phyloP scores from a whole-genome alignment of 2,329 filamentous ascomycete genomes.

The Bipolaris oryzae region DNA sequence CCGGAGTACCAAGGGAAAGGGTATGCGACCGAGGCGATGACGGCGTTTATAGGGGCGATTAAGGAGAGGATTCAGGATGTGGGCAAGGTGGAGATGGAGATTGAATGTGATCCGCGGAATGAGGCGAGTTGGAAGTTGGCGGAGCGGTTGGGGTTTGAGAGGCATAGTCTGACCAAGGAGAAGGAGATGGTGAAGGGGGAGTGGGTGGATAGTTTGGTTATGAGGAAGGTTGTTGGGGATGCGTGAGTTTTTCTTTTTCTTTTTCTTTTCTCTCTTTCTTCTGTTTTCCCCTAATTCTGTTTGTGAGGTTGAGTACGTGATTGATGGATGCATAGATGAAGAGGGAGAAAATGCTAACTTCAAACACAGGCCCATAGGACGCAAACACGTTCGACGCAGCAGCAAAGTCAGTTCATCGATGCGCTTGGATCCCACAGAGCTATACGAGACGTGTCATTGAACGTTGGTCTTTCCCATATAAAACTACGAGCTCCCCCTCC shows the following conservation, averaged over 20 bases:
- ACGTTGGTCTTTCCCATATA: too few species aligned
- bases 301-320: not conserved
- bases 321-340: not conserved
- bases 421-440: conserved; percentile 6
- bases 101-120: conserved; percentile 47
- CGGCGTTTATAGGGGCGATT: conserved; percentile 31
- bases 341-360: not conserved
- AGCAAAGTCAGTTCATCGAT: conserved; percentile 12
- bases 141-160: conserved; percentile 38
- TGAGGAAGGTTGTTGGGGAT: conserved; percentile 27
- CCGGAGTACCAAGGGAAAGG: conserved; percentile 33
- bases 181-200: conserved; percentile 42
- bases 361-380: not conserved
- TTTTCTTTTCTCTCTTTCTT: not conserved
- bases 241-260: conserved; percentile 9
- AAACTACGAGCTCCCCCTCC: too few species aligned
- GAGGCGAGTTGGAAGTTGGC: conserved; percentile 37
- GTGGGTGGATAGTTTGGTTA: conserved; percentile 41
- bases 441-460: conserved; percentile 10
- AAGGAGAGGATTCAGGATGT: conserved; percentile 10
- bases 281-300: not conserved
- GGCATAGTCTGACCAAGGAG: conserved; percentile 32
- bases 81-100: conserved; percentile 32
- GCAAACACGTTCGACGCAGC: conserved; percentile 6
- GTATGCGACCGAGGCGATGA: conserved; percentile 41